Base-by-base conservation (phyloP, 495 filamentous ascomycete species). In the Daldinia loculata region DNA sequence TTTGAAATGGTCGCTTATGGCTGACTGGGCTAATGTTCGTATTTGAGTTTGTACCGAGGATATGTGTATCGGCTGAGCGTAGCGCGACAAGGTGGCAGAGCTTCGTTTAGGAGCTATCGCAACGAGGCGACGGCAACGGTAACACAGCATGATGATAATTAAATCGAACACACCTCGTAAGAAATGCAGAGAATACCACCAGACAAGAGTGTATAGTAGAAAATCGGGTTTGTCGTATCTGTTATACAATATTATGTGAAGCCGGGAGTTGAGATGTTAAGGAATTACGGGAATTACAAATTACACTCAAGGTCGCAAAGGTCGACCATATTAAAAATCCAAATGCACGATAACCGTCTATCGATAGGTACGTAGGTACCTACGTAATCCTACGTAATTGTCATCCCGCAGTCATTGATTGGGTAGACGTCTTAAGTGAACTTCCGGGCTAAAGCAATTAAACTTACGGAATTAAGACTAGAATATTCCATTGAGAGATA, bases 61-160 rank as follows among this genome's bases (percentile, higher is more conserved):
- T 39, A 51, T 71, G 17, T 29, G 50, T 32, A 58, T 58, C 14
- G 55, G 58, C 22, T 30, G 63, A 19, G n/a, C 27, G 58, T 41
- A 62, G 60, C 43, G 60, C 9, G 70, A 58, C 6, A 69, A 57
- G n/a, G 62, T 60, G 12, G 64, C 14, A 51, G 66, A 63, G 38
- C 58, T 41, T 68, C 57, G 74, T 41, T 53, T 69, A 15, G 66
- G 34, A 2, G 55, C 38, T 48, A 65, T 61, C 61, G 69, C 53
- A 32, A 43, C 63, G 14, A 69, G 59, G 61, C 68, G 70, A 62
- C 75, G 63, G 45, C 69, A 72, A 24, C 56, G 65, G 38, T 61
- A 48, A 52, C 73, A 67, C 17, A 66, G 8, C 74, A 75, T 77
- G 17, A 5, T 12, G 12, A 53, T 3, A 9, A 15, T n/a, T 15